A percentile compares a stretch with the other conserved stretches of the same genome.
phyloP scores from a whole-genome alignment of 495 filamentous ascomycete genomes.

The Aspergillus nidulans region DNA sequence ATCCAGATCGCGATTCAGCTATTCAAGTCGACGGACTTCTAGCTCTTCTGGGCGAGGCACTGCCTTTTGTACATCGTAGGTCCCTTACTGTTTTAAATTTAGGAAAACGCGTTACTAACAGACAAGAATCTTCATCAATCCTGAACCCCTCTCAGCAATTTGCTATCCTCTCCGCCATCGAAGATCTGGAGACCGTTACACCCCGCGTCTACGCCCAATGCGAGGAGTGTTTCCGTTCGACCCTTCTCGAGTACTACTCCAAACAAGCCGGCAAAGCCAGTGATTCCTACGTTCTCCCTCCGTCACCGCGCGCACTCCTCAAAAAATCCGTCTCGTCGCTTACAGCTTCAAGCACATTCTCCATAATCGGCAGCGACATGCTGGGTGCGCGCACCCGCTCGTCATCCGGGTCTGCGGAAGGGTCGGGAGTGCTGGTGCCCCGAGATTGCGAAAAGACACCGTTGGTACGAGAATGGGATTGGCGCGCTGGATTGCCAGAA shows the following conservation, averaged over 20 bases:
- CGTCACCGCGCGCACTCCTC: slow-evolving; percentile 59
- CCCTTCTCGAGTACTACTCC: slow-evolving; percentile 44
- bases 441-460: slow-evolving; percentile 24
- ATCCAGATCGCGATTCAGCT: slow-evolving; percentile 69
- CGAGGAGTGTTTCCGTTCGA: slow-evolving; percentile 62
- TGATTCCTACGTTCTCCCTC: slow-evolving; percentile 21
- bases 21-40: slow-evolving; percentile 81
- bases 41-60: slow-evolving; percentile 76
- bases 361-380: slow-evolving; percentile 69
- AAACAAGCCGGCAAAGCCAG: slow-evolving; percentile 40
- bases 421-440: slow-evolving; percentile 52
- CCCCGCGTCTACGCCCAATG: slow-evolving; percentile 63
- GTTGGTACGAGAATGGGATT: slow-evolving; percentile 72
- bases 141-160: slow-evolving; percentile 61
- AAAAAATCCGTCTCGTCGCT: slow-evolving; percentile 61
- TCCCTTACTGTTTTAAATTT: background rate
- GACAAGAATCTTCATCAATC: slow-evolving; percentile 32
- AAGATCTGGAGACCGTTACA: slow-evolving; percentile 76
- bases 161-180: slow-evolving; percentile 69
- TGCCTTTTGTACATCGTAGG: slow-evolving; percentile 65
- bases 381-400: slow-evolving; percentile 48
- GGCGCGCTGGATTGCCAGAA: slow-evolving; percentile 60
- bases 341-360: slow-evolving; percentile 55
- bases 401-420: slow-evolving; percentile 47
- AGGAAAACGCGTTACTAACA: background rate